Percentiles rank a stretch among this genome's conserved stretches.
Evolutionary conservation across 2,329 filamentous ascomycete species (phyloP).

Genomic region (Helminthosporium solani): DNA sequence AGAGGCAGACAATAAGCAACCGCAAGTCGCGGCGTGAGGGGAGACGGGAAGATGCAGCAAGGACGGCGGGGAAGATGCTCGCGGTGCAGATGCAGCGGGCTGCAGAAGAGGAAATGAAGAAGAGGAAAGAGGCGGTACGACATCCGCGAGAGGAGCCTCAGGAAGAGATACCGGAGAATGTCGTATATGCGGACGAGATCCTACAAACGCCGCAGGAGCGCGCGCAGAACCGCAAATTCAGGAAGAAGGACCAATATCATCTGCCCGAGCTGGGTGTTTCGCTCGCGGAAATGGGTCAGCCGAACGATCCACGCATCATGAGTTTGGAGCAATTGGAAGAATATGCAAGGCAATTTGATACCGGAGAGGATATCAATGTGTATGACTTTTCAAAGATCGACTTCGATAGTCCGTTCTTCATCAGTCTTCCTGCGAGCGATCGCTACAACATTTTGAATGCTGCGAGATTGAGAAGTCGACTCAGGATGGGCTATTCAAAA

Average conservation of each 20-base stretch:
- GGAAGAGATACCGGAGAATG: conserved; percentile 69
- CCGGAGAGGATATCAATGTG: conserved; percentile 78
- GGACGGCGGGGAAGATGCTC: conserved; percentile 86
- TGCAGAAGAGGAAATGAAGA: conserved; percentile 80
- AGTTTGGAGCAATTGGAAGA: conserved; percentile 89
- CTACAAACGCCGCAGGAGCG: conserved; percentile 78
- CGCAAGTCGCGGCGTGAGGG: conserved; percentile 82
- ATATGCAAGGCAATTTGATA: conserved; percentile 89
- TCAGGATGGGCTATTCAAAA: conserved; percentile 95
- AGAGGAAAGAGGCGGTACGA: conserved; percentile 53
- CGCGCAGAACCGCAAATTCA: conserved; percentile 72
- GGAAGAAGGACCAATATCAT: conserved; percentile 93
- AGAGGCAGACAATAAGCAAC: conserved; percentile 82
- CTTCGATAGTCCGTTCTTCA: conserved; percentile 93
- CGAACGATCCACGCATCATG: conserved; percentile 95
- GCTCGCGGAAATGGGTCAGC: conserved; percentile 81
- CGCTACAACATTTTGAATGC: conserved; percentile 98
- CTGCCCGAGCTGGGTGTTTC: conserved; percentile 78
- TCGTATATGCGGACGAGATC: conserved; percentile 90
- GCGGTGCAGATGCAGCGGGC: conserved; percentile 91
- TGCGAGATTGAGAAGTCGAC: conserved; percentile 78
- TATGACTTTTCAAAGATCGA: conserved; percentile 99
- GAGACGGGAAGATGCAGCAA: conserved; percentile 84
- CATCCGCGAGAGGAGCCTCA: conserved; percentile 50
- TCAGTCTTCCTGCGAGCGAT: conserved; percentile 83